Base-by-base conservation (phyloP, 306 rosid species). In the Senna siamea region DNA sequence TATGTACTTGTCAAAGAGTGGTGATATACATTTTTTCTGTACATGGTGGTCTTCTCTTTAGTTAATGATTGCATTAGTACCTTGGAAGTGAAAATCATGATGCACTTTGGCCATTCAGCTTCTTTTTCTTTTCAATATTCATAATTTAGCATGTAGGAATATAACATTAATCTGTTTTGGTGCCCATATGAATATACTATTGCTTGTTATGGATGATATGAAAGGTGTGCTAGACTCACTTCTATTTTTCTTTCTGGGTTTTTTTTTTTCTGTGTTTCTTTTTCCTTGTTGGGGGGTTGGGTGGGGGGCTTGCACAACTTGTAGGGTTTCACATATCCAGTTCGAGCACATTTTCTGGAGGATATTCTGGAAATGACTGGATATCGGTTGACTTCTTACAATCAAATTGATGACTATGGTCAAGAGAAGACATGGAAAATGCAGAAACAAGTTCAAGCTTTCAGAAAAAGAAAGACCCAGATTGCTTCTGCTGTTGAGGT, bases 331-430 rank as follows among this genome's bases (percentile, higher is more conserved):
- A 92, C 98, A 43, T 89, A 87, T 82, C 98, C 98, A 46, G 95
- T 94, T 78, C 91, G 44, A 75, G 79, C 90, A 46, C 89, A 84
- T 78, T 94, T 89, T 80, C 90, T 91, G 77, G 98, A 94, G 77
- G 86, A 89, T 82, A 79, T 89, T 81, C 86, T 94, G 77, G 95
- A 91, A 85, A 75, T 76, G 79, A 88, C 88, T 26, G 84, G 93
- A 61, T 89, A 88, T 83, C 84, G 78, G 58, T 82, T 94, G 85
- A 94, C 87, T 22, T 87, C 87, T 58, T 80, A 82, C 83, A 94
- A 94, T 87, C 98, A 94, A 87, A 88, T 87, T 70, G 98, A 89
- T 79, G 90, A 94, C 80, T 91, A 94, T 77, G 98, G 97, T 72
- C 96, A 92, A 83, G 96, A 89, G 40, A 94, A 85, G 84, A 73